Evolutionary conservation across 768 basidiomycete genomes (phyloP), one percentile per base, ranked within the genome.

Genomic region (Xerocomus potaroensis): DNA sequence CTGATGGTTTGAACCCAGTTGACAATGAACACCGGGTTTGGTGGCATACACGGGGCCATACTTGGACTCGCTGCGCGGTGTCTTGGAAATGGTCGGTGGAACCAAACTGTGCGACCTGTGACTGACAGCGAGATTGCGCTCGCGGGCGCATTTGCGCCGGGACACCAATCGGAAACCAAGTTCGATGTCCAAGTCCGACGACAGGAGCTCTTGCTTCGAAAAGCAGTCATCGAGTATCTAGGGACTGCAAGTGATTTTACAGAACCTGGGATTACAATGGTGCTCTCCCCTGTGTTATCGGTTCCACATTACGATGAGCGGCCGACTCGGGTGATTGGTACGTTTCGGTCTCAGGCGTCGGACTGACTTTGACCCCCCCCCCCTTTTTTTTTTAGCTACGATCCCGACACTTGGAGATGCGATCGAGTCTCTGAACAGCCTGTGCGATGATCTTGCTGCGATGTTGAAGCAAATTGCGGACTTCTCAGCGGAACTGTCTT

Each of bases 21-120:
- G 39, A 76, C 79, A n/a, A 73, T 80, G 19, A 82, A 78, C 50
- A 77, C 88, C 2, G 87, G 89, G 4, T 95, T 91, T 58, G 94
- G 94, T 3, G 81, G 83, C 0, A 77, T 95, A 37, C 94, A 98
- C 58, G 72, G 80, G 2, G 84, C 89, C 1, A 79, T 94, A 30
- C 71, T 93, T 9, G 73, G 77, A 15, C 70, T 96, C 5, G 81
- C 91, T 0, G 83, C 91, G 21, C 77, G 79, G 53, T 82, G 78
- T 57, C 75, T 94, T 16, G 77, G 80, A 5, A 71, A 70, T 41
- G 77, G 77, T 12, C 73, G 70, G 33, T 85, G 81, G 76, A 74
- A 75, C 23, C 70, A 78, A 16, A 69, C 64, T 15, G 72, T 91
- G 3, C 65, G 68, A 22, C 85, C 88, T 0, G 75, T 80, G 44